These are phyloP conservation scores for Zhuliangozyma blackwelliae DNA, from an alignment of 1,139 yeast species.

Conservation along the genomic window DNA sequence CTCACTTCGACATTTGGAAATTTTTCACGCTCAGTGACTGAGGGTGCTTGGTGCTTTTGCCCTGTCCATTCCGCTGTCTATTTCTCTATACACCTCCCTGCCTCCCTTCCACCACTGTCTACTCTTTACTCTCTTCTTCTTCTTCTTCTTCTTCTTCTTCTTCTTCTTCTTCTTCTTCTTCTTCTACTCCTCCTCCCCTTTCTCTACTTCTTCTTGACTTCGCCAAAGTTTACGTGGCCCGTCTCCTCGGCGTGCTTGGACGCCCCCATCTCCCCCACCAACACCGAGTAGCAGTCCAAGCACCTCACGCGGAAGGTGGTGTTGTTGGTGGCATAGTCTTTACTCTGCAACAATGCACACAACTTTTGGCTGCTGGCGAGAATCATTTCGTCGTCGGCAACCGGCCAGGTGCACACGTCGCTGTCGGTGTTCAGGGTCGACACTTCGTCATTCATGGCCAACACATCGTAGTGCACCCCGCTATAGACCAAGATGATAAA, in stretches of 20 bases:
- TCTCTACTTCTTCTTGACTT: conserved; percentile 26
- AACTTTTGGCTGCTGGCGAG: conserved; percentile 18
- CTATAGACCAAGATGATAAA: conserved; percentile 59
- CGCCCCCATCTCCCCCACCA: conserved; percentile 67
- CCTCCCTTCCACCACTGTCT: too few relatives aligned
- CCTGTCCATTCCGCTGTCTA: too few relatives aligned
- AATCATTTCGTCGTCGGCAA: conserved; percentile 20
- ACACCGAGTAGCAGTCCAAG: conserved; percentile 46
- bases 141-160: too few relatives aligned
- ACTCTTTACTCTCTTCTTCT: too few relatives aligned
- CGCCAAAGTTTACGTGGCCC: conserved; percentile 66
- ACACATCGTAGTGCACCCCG: conserved; percentile 75
- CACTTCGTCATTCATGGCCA: conserved; percentile 37
- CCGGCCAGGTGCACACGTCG: conserved; percentile 38
- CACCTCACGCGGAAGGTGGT: conserved; percentile 58
- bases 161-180: conserved; percentile 8
- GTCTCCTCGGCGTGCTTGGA: conserved; percentile 61
- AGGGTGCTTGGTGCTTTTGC: too few relatives aligned
- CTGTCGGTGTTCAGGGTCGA: conserved; percentile 17
- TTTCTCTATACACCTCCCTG: too few relatives aligned
- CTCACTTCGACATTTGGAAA: too few relatives aligned
- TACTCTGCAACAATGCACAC: conserved; percentile 42
- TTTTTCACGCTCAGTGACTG: too few relatives aligned
- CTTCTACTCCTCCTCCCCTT: too few relatives aligned
- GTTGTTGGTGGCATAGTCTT: conserved; percentile 66